Evolutionary conservation across 306 rosid genomes (phyloP).

Genomic region (Calophaca sinica): DNA sequence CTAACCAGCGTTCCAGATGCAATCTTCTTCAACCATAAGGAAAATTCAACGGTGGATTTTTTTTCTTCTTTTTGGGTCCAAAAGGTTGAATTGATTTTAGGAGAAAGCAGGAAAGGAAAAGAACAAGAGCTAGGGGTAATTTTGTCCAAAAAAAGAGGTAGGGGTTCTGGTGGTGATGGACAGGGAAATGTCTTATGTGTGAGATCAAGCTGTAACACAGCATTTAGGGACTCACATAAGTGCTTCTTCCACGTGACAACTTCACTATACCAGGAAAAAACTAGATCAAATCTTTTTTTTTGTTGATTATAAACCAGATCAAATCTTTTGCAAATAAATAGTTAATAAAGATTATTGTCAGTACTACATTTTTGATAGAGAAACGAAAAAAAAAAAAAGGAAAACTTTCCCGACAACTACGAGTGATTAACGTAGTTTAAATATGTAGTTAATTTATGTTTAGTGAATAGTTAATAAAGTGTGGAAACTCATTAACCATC

Average conservation of each 20-base stretch:
- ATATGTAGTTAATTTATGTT: too few relatives aligned
- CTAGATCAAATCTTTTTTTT: conserved; percentile 33
- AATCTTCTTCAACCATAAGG: neutral
- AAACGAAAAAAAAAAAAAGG: too few relatives aligned
- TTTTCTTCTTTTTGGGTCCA: neutral
- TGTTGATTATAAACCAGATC: too few relatives aligned
- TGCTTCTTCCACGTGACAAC: conserved; percentile 45
- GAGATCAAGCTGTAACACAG: conserved; percentile 49
- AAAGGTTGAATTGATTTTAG: conserved; percentile 30
- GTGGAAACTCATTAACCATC: too few relatives aligned
- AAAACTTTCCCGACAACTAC: too few relatives aligned
- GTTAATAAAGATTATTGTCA: neutral
- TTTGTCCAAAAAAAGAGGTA: too few relatives aligned
- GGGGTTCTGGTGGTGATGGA: neutral
- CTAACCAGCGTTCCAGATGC: conserved; percentile 42
- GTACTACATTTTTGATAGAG: too few relatives aligned
- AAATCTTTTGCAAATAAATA: too few relatives aligned
- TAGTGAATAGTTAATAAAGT: too few relatives aligned
- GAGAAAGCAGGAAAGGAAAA: conserved; percentile 7
- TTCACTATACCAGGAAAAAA: conserved; percentile 39
- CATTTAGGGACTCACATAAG: conserved; percentile 46
- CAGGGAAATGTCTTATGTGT: conserved; percentile 46
- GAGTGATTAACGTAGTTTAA: too few relatives aligned
- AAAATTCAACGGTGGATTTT: conserved; percentile 9
- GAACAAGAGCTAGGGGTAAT: neutral